Evolutionary conservation across 768 basidiomycete genomes (phyloP).

Genomic region (Collybiopsis confluens): DNA sequence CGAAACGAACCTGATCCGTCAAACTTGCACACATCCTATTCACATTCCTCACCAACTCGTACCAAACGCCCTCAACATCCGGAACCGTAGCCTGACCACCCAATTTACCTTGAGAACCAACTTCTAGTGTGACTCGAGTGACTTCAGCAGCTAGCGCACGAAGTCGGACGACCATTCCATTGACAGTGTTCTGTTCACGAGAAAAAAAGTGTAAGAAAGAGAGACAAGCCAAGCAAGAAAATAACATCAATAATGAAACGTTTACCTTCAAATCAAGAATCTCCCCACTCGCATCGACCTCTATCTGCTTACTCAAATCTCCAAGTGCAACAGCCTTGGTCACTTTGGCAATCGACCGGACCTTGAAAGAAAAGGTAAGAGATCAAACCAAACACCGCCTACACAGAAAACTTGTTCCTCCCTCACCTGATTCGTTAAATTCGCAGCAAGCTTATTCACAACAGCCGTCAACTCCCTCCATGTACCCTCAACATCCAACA

Average conservation of each 20-base stretch:
- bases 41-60: conserved; percentile 75
- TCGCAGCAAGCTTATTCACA: conserved; percentile 57
- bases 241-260: conserved; percentile 8
- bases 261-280: conserved; percentile 68
- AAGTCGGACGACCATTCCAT: conserved; percentile 52
- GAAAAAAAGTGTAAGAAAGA: conserved; percentile 16
- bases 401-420: conserved; percentile 30
- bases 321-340: conserved; percentile 81
- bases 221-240: not conserved
- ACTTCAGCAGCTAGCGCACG: conserved; percentile 73
- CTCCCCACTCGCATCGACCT: conserved; percentile 68
- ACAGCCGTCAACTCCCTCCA: conserved; percentile 82
- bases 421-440: conserved; percentile 50
- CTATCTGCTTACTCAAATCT: conserved; percentile 86
- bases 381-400: conserved; percentile 46
- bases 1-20: conserved; percentile 46
- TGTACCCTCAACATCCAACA: conserved; percentile 87
- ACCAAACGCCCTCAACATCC: conserved; percentile 91
- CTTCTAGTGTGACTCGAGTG: conserved; percentile 79
- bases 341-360: conserved; percentile 46
- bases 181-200: conserved; percentile 40
- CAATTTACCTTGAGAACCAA: conserved; percentile 84
- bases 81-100: conserved; percentile 87
- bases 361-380: not conserved
- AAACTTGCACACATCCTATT: conserved; percentile 79